Evolutionary conservation across 352 stramenopile genomes (phyloP), one percentile per base, ranked within the genome.

Genomic region (Phytopythium mirpurense): DNA sequence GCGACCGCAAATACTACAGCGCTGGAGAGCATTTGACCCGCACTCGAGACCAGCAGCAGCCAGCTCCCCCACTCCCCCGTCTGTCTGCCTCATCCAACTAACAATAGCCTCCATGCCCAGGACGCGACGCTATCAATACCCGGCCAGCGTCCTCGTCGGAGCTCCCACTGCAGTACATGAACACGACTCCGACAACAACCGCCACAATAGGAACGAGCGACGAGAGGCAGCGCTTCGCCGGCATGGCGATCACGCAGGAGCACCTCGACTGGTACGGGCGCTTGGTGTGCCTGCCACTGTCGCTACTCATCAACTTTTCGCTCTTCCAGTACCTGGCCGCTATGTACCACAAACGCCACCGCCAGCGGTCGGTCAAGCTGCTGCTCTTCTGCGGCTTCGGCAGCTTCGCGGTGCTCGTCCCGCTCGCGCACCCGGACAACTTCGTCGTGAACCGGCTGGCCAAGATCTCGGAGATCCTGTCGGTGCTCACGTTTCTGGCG

Each of bases 301-400:
- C 23, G 42, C 38, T 44, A 2, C 40, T 72, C 8, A 40, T 74
- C 29, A 63, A 74, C 36, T 61, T 67, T 0, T 67, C 62, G 37
- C 41, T 71, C 8, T 78, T 72, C 40, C 64, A 76, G 26, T 73
- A 69, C n/a, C 57, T 76, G 6, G 18, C 16, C 2, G 26, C 21
- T 10, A 34, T 48, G 42, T 48, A 48, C 15, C 7, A 15, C 42
- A 32, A 48, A 6, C 42, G 42, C 8, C 16, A 6, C 2, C 42
- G 23, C 5, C 42, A 48, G 26, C 42, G 42, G 23, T 48, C 32
- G 23, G 42, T 48, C 42, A 48, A 48, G 26, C 26, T 48, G 15
- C 42, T 48, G 42, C 42, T 48, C 2, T 48, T 48, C 42, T 48
- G 21, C 7, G 42, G 42, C 23, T 10, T 48, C 11, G 42, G 8